Evolutionary conservation across 148 eudicot genomes (phyloP).

Genomic region (Pouteria glomerata): DNA sequence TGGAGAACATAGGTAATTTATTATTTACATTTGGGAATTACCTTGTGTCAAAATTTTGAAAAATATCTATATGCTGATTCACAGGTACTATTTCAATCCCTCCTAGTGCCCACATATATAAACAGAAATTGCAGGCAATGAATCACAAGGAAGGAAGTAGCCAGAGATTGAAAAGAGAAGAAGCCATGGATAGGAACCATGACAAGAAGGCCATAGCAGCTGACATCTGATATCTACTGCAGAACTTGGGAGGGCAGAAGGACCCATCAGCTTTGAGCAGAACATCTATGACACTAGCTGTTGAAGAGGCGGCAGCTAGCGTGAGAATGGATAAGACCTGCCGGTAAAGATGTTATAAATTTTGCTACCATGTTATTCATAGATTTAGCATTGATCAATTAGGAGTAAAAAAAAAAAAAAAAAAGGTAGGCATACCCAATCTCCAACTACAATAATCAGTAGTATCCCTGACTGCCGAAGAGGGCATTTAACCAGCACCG

Average conservation of each 20-base stretch:
- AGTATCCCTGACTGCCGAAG: conserved; percentile 36
- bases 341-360: not conserved
- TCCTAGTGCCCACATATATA: too few relatives aligned
- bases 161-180: conserved; percentile 51
- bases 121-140: too few relatives aligned
- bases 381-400: too few relatives aligned
- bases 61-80: not conserved
- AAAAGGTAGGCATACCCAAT: conserved; percentile 35
- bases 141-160: conserved; percentile 39
- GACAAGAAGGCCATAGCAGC: conserved; percentile 44
- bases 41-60: not conserved
- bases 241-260: conserved; percentile 23
- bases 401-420: too few relatives aligned
- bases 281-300: conserved; percentile 40
- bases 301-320: conserved; percentile 53
- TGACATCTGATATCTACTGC: conserved; percentile 43
- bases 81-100: not conserved
- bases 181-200: conserved; percentile 39
- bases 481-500: conserved; percentile 36
- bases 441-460: conserved; percentile 35
- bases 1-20: too few relatives aligned
- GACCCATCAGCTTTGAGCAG: conserved; percentile 27
- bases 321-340: conserved; percentile 45
- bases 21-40: not conserved
- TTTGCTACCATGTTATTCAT: not conserved